Base-by-base conservation (phyloP, 2,329 filamentous ascomycete species). In the Neocatenulostroma microsporum region DNA sequence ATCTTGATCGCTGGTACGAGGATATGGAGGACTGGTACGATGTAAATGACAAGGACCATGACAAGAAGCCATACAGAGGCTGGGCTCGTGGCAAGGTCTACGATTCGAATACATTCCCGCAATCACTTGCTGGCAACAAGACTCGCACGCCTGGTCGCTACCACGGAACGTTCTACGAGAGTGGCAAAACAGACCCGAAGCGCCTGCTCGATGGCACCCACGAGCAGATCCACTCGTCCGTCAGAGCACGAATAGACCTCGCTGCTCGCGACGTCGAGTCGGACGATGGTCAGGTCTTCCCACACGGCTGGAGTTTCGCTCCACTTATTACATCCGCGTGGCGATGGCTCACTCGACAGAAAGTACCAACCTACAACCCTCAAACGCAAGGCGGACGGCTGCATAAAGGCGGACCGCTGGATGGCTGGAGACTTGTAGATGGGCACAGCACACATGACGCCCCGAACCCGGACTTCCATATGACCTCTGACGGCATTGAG, bases 141-240 rank as follows among this genome's bases (percentile, higher is more conserved):
- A 48, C 49, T 1, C 50, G 58, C 9, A 46, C 39, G 14, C 57
- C 57, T 7, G 56, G 56, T 6, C 45, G 51, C 3, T 56, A 60
- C 26, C 51, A 51, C 23, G 47, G 50, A 2, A 54, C 52, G 1
- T 42, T 53, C 35, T 55, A 53, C 30, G 43, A 49, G 12, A 54
- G 48, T 1, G 55, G 53, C 9, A 45, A 43, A 4, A 46, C 44
- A 2, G 41, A 48, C 8, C 37, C 38, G 6, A 33, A 41, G 5
- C 31, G 34, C 8, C 40, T 54, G 9, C 46, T 60, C 13, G 34
- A 44, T 14, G 48, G 55, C 33, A 62, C 58, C 3, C 47, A 56
- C 21, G 58, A 62, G 37, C 48, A 44, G 17, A 54, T 62, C 17
- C 58, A 62, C 39, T 52, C 57, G 17, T 60, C 55, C 2, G 56